These are phyloP conservation scores for Eragrostis tef DNA, from an alignment of 202 grass and related monocot species.

Conservation along the genomic window DNA sequence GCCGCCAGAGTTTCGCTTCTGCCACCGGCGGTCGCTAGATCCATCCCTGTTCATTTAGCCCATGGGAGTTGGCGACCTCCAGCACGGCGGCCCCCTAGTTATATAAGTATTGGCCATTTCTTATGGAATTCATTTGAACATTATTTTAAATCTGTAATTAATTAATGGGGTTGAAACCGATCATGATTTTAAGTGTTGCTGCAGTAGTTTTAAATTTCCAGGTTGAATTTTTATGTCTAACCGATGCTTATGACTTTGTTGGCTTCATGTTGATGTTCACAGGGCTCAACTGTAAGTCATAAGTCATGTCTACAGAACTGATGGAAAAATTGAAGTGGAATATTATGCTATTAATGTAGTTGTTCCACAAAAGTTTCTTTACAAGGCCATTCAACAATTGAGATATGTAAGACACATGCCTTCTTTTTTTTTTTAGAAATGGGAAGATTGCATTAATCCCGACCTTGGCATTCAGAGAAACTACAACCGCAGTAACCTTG, in stretches of 20 bases:
- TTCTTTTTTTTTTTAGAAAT: too few species aligned
- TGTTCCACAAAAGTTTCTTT: constrained; percentile 77
- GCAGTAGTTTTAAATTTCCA: constrained; percentile 39
- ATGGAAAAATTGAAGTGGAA: constrained; percentile 67
- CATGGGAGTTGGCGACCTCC: too few species aligned
- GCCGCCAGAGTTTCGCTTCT: too few species aligned
- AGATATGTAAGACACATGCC: constrained; percentile 64
- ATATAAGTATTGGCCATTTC: too few species aligned
- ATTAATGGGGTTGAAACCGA: not conserved
- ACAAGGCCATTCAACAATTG: constrained; percentile 93
- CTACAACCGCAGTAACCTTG: too few species aligned
- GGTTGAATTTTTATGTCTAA: constrained; percentile 10
- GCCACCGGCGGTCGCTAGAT: too few species aligned
- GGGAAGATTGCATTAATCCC: too few species aligned
- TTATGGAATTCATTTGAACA: too few species aligned
- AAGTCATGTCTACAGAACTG: constrained; percentile 77
- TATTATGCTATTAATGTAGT: constrained; percentile 78
- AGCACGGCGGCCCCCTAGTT: too few species aligned
- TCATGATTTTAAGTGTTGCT: constrained; percentile 29
- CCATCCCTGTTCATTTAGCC: too few species aligned
- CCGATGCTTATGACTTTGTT: constrained; percentile 13
- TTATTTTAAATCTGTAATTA: too few species aligned
- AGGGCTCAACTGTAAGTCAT: constrained; percentile 97
- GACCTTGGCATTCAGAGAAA: too few species aligned
- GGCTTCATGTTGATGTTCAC: constrained; percentile 51